Conservation (phyloP, 176 grass and related monocot species). For the Zea luxurians region DNA sequence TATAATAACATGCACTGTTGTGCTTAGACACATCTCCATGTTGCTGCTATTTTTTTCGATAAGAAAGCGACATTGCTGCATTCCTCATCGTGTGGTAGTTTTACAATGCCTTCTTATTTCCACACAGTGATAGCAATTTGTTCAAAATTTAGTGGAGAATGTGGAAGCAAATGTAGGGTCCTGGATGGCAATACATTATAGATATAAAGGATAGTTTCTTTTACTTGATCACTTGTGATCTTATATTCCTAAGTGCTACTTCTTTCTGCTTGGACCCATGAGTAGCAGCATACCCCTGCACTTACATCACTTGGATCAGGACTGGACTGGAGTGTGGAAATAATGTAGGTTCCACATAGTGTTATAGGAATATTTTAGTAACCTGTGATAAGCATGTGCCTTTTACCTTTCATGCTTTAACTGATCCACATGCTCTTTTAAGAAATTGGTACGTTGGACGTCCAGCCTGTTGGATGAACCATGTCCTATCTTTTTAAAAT, state of each 20-base stretch:
- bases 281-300: constrained; percentile 16
- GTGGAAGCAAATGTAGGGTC: constrained; percentile 21
- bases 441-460: background rate
- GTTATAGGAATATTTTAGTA: constrained; percentile 30
- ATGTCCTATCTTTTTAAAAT: background rate
- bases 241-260: constrained; percentile 32
- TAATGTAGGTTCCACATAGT: constrained; percentile 5
- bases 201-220: background rate
- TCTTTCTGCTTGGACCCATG: background rate
- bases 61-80: constrained; percentile 37
- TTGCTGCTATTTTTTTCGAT: constrained; percentile 29
- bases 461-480: background rate
- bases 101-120: constrained; percentile 39
- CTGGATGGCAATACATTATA: background rate
- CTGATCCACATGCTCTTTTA: constrained; percentile 16
- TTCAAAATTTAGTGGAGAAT: constrained; percentile 19
- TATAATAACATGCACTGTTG: constrained; percentile 25
- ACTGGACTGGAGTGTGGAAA: constrained; percentile 19
- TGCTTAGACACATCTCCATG: constrained; percentile 32
- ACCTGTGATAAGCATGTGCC: constrained; percentile 30
- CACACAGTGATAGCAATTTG: constrained; percentile 25
- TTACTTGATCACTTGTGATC: constrained; percentile 15
- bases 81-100: constrained; percentile 30
- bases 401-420: constrained; percentile 30
- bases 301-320: constrained; percentile 26